Percentiles rank a stretch among this genome's conserved stretches.
Evolutionary conservation across 805 yeast genomes (phyloP).

Genomic region (Saccharomyces cerevisiae): DNA sequence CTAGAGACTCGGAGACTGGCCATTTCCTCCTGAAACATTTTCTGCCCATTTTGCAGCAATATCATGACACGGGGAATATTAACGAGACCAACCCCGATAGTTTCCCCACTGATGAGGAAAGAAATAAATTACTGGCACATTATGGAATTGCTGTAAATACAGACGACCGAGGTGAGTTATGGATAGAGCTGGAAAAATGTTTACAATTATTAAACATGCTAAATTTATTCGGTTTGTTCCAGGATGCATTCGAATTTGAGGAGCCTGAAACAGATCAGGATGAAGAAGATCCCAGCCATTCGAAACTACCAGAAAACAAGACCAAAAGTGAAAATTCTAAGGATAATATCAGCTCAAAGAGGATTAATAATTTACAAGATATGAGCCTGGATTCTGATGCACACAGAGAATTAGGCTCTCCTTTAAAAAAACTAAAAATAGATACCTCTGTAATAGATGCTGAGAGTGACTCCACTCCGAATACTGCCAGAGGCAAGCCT

Average conservation of each 20-base stretch:
- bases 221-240: slow-evolving; percentile 13
- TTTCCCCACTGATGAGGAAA: slow-evolving; percentile 5
- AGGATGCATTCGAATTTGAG: slow-evolving; percentile 10
- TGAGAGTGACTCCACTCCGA: neutral
- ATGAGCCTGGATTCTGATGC: slow-evolving; percentile 4
- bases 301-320: neutral
- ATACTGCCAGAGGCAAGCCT: neutral
- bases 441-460: slow-evolving; percentile 3
- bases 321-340: neutral
- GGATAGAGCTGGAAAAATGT: slow-evolving; percentile 27
- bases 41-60: slow-evolving; percentile 17
- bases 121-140: slow-evolving; percentile 16
- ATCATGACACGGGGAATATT: neutral
- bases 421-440: slow-evolving; percentile 19
- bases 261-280: slow-evolving; percentile 4
- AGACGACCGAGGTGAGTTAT: slow-evolving; percentile 20
- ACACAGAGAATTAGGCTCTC: slow-evolving; percentile 21
- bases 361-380: slow-evolving; percentile 5
- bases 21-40: slow-evolving; percentile 19
- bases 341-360: slow-evolving; percentile 1
- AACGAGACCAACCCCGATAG: neutral
- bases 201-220: slow-evolving; percentile 15
- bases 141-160: slow-evolving; percentile 24
- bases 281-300: neutral
- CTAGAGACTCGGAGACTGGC: slow-evolving; percentile 18